Base-by-base conservation (phyloP, 495 filamentous ascomycete species). In the Podospora conica region DNA sequence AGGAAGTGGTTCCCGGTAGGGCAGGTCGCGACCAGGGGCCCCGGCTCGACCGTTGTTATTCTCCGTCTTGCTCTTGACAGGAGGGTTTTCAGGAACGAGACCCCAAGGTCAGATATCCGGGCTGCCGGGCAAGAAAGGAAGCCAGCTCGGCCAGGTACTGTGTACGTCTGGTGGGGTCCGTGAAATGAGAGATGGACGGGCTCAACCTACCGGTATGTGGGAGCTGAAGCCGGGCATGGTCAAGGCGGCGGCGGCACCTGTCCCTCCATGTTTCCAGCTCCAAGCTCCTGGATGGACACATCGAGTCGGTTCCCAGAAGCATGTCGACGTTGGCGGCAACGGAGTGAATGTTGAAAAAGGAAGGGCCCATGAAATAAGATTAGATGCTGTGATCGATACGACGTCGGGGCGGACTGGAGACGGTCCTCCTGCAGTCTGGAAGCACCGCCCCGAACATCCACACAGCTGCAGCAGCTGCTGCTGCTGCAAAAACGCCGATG, bases 11-110 rank as follows among this genome's bases (percentile, higher is more conserved):
- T 61, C 66, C 62, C 62, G 53, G 58, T 53, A 65, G 53, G 63
- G 66, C 65, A 63, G 65, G 57, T 54, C 24, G 24, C 40, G 58
- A 55, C 40, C 66, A 68, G 66, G 63, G 63, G 33, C n/a, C 57
- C 66, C 25, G 63, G 62, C 55, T 53, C 53, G 23, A 31, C 59
- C 56, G 57, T 66, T 66, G 55, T 62, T 24, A 54, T 24, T 21
- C 33, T 55, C 64, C 28, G 54, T 58, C 58, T 24, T 48, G 20
- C 54, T 65, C 58, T 23, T 9, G 24, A 25, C 55, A 20, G 25
- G 25, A 22, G 53, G 18, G 11, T 31, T 64, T 20, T 55, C 18
- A 31, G 61, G 28, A 33, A 22, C 58, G 6, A 29, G 58, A 6
- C 15, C 12, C 20, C 40, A 48, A 48, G 25, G 25, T 27, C 25